phyloP scores from a whole-genome alignment of 2,329 filamentous ascomycete species.

The Nothophaeocryptopus gaeumannii region DNA sequence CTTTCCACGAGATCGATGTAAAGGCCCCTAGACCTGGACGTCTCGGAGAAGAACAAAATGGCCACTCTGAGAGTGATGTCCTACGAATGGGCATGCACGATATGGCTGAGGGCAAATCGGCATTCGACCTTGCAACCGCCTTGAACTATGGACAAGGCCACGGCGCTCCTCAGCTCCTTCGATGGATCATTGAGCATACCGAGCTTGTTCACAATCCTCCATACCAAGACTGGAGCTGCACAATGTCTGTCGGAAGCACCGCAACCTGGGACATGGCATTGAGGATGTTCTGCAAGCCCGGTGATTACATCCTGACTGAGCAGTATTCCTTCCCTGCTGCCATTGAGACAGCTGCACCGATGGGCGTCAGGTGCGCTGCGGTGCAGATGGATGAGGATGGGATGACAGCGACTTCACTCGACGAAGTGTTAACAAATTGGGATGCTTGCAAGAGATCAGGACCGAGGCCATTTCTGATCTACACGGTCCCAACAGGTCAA shows the following conservation, averaged over 20 bases:
- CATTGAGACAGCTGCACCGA: slow-evolving; percentile 61
- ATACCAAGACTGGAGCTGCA: slow-evolving; percentile 86
- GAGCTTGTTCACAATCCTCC: slow-evolving; percentile 84
- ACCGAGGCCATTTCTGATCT: slow-evolving; percentile 65
- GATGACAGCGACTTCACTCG: slow-evolving; percentile 60
- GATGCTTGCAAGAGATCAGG: slow-evolving; percentile 55
- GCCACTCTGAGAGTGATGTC: slow-evolving; percentile 57
- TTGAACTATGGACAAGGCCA: slow-evolving; percentile 91
- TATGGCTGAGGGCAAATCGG: slow-evolving; percentile 60
- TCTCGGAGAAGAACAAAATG: slow-evolving; percentile 63
- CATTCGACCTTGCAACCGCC: slow-evolving; percentile 76
- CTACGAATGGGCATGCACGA: slow-evolving; percentile 81
- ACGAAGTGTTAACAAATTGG: slow-evolving; percentile 64
- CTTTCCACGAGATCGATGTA: slow-evolving; percentile 74
- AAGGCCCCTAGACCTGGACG: slow-evolving; percentile 67
- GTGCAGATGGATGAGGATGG: slow-evolving; percentile 66
- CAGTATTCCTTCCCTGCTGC: slow-evolving; percentile 86
- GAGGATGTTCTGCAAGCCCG: slow-evolving; percentile 73
- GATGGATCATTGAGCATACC: slow-evolving; percentile 92
- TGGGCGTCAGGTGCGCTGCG: slow-evolving; percentile 60
- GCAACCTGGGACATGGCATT: slow-evolving; percentile 79
- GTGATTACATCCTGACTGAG: slow-evolving; percentile 79
- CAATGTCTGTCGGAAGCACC: slow-evolving; percentile 81
- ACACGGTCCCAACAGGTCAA: slow-evolving; percentile 77
- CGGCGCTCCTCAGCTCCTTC: slow-evolving; percentile 80